Conservation (phyloP, 2,329 filamentous ascomycete species). For the Epichloe sylvatica region DNA sequence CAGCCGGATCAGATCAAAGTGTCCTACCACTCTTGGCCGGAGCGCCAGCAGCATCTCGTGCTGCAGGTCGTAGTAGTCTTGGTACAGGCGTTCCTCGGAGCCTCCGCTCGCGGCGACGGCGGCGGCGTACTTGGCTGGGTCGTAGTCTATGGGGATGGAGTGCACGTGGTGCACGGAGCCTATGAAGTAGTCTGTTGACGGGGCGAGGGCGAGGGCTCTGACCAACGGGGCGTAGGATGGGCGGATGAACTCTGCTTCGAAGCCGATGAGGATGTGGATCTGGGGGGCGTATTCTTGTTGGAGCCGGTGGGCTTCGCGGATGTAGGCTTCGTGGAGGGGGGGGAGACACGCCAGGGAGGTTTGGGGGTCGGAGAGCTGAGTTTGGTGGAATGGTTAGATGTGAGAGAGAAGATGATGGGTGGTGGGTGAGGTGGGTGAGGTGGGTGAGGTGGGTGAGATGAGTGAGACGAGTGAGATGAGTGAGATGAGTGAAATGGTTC, state of each 20-base stretch:
- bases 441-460: not conserved
- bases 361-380: constrained; percentile 35
- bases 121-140: constrained; percentile 48
- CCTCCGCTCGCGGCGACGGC: constrained; percentile 24
- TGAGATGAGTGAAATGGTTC: not conserved
- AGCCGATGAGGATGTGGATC: constrained; percentile 74
- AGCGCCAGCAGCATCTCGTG: constrained; percentile 62
- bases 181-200: constrained; percentile 75
- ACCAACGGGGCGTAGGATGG: constrained; percentile 47
- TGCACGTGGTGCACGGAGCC: constrained; percentile 86
- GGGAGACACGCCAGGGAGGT: constrained; percentile 33
- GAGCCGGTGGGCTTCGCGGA: constrained; percentile 60
- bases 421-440: not conserved
- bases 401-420: too few species aligned
- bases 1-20: constrained; percentile 84
- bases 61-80: constrained; percentile 81
- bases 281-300: constrained; percentile 52
- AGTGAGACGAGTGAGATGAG: not conserved
- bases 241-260: constrained; percentile 89
- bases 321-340: constrained; percentile 55
- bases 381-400: constrained; percentile 1
- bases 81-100: constrained; percentile 59
- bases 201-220: constrained; percentile 40
- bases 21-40: constrained; percentile 67
- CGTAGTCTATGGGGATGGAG: constrained; percentile 79